Evolutionary conservation across 495 filamentous ascomycete species (phyloP), one percentile per base, ranked within the genome.

Genomic region (Physcia stellaris): DNA sequence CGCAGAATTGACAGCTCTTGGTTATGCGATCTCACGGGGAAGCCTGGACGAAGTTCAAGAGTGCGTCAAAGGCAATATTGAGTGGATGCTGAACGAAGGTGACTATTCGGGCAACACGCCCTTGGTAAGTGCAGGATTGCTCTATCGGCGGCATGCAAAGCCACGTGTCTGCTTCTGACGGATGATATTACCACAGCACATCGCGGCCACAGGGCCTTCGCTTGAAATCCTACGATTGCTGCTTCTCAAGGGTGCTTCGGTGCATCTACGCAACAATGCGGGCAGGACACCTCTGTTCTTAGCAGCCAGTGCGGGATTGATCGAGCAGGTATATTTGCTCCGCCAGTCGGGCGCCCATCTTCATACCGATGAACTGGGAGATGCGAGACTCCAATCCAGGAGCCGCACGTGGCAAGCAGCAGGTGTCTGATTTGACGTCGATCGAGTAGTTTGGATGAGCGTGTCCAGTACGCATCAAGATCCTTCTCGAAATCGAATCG

Each of bases 61-160:
- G 27, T 68, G 93, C 27, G 61, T 93, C 39, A 75, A 73, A 21
- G 66, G 66, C 4, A 80, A 82, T 42, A 57, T 65, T 13, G 63
- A 75, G 41, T 77, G 72, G 61, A 60, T 94, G 13, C 60, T 94
- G 11, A 81, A 83, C 49, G 75, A 77, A 40, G 70, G 73, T 27
- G 87, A 95, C 56, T 93, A 94, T 52, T 82, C 79, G 9, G 84
- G 83, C 19, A 94, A 94, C 56, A 92, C 88, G n/a, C 83, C 85
- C 7, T 54, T 82, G 43, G 75, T 80, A 56, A 63, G 75, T 18
- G 15, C 11, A 9, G 32, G 29, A 2, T 36, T 38, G 26, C 18
- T 41, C 29, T 32, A 43, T 21, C 16, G 22, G 15, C 21, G 22
- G 20, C 31, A 27, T 11, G 33, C 15, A n/a, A n/a, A n/a, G n/a